phyloP scores from a whole-genome alignment of 176 grass and related monocot genomes.

The Otatea glauca region DNA sequence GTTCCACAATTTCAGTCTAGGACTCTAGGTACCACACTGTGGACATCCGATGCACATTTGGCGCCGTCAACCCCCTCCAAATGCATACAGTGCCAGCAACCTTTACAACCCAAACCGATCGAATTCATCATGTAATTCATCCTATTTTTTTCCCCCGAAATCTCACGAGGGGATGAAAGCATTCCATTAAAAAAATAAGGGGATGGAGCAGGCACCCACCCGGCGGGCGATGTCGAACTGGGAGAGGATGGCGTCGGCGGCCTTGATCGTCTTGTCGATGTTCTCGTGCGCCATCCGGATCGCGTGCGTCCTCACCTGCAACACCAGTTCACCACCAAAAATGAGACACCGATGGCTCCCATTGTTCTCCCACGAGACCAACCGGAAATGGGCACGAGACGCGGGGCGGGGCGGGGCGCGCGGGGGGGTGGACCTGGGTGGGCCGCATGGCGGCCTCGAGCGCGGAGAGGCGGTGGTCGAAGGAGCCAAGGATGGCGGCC shows the following conservation, averaged over 20 bases:
- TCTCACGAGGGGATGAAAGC: background rate
- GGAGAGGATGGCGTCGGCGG: conserved; percentile 58
- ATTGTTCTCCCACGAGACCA: background rate
- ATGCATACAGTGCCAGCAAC: background rate
- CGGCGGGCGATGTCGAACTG: conserved; percentile 58
- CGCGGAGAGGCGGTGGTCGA: conserved; percentile 66
- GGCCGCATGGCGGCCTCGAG: conserved; percentile 74
- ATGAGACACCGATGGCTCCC: background rate
- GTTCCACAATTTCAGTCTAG: too few relatives aligned
- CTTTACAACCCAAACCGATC: background rate
- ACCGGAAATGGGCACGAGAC: background rate
- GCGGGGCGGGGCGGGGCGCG: too few relatives aligned
- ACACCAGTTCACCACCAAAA: background rate
- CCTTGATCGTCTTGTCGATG: conserved; percentile 68
- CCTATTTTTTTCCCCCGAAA: background rate
- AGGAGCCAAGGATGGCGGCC: conserved; percentile 68
- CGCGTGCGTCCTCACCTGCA: conserved; percentile 70
- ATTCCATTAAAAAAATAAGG: background rate
- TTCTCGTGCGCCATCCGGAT: conserved; percentile 69
- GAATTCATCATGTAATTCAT: background rate
- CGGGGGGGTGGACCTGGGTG: conserved; percentile 47
- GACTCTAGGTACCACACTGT: too few relatives aligned
- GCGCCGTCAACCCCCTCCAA: background rate
- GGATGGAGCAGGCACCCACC: conserved; percentile 41
- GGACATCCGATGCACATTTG: background rate